Conservation (phyloP, 1,284 basidiomycete species). For the Sanguinoderma infundibulare region DNA sequence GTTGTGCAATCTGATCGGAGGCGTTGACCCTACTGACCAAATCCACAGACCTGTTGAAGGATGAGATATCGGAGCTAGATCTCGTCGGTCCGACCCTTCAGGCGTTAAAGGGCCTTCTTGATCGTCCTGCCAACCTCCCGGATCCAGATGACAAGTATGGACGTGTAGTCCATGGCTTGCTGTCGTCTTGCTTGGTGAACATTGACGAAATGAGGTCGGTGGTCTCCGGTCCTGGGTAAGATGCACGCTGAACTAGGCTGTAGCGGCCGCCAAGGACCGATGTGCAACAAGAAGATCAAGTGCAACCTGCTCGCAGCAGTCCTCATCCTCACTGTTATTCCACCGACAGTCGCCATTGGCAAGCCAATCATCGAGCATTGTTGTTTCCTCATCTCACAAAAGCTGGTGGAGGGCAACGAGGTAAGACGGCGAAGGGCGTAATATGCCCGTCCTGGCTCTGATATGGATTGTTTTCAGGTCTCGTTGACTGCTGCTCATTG, state of each 20-base stretch:
- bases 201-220: conserved; percentile 91
- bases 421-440: conserved; percentile 44
- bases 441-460: not conserved
- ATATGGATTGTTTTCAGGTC: conserved; percentile 46
- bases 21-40: not conserved
- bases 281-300: conserved; percentile 86
- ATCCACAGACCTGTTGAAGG: conserved; percentile 76
- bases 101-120: conserved; percentile 76
- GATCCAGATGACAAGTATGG: conserved; percentile 49
- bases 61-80: conserved; percentile 82
- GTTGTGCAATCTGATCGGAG: not conserved
- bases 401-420: conserved; percentile 68
- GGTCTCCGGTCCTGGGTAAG: not conserved
- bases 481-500: conserved; percentile 91
- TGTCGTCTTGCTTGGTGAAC: conserved; percentile 85
- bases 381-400: conserved; percentile 85
- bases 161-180: conserved; percentile 80
- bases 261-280: conserved; percentile 80
- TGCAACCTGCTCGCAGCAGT: conserved; percentile 90
- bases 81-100: conserved; percentile 81
- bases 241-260: not conserved
- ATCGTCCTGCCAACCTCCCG: conserved; percentile 40
- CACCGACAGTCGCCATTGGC: conserved; percentile 70
- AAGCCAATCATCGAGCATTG: conserved; percentile 82
- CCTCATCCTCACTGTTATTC: conserved; percentile 84